Evolutionary conservation across 139 green algal genomes (phyloP).

Genomic region (Tetradesmus obliquus): DNA sequence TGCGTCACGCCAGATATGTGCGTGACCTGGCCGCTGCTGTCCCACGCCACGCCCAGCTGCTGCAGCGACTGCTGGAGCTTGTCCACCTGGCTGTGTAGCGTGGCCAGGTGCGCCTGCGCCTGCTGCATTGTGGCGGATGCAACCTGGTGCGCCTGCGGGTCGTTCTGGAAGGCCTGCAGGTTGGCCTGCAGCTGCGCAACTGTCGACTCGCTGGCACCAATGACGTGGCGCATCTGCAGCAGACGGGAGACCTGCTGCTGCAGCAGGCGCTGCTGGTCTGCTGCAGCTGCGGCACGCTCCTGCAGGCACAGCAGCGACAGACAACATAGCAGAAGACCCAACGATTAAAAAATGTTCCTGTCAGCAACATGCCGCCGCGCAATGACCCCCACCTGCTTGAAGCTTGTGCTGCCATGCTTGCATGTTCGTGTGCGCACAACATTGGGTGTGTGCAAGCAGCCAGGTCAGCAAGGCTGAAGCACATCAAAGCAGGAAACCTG

Average conservation of each 20-base stretch:
- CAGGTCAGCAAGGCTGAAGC: too few relatives aligned
- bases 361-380: too few relatives aligned
- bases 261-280: not conserved
- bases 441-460: too few relatives aligned
- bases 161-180: not conserved
- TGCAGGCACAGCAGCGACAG: not conserved
- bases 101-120: not conserved
- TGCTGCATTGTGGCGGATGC: not conserved
- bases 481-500: too few relatives aligned
- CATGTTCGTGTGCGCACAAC: too few relatives aligned
- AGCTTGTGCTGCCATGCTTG: too few relatives aligned
- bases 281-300: not conserved
- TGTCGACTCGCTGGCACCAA: not conserved
- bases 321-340: not conserved
- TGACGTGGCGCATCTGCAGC: not conserved
- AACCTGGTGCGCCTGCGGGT: not conserved
- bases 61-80: not conserved
- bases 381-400: too few relatives aligned
- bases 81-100: not conserved
- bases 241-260: not conserved
- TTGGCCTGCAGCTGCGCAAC: not conserved
- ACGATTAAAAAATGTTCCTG: too few relatives aligned
- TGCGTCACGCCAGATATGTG: not conserved
- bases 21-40: not conserved
- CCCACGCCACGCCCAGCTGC: not conserved